Conservation (phyloP, 768 basidiomycete species). For the Floccularia luteovirens region DNA sequence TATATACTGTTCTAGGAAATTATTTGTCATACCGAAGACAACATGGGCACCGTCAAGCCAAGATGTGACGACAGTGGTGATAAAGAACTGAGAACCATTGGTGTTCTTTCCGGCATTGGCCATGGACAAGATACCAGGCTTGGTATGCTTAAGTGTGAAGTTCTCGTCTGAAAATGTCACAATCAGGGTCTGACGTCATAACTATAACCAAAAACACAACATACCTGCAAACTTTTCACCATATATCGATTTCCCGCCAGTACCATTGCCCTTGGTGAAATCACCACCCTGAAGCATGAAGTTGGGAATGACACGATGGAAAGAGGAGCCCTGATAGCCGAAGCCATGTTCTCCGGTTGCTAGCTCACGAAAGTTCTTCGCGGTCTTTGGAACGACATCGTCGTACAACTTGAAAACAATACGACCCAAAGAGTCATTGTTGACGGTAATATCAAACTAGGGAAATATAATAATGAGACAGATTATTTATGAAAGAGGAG, state of each 20-base stretch:
- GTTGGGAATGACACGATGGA: constrained; percentile 78
- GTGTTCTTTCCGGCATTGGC: constrained; percentile 80
- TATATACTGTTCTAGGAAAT: not conserved
- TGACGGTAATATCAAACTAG: constrained; percentile 64
- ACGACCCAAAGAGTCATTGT: constrained; percentile 32
- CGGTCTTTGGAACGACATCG: constrained; percentile 65
- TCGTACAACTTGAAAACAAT: constrained; percentile 87
- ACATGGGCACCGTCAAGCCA: constrained; percentile 85
- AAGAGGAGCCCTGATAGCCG: constrained; percentile 59
- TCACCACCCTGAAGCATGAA: constrained; percentile 94
- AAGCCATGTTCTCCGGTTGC: constrained; percentile 69
- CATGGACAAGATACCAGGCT: constrained; percentile 65
- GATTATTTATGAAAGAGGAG: not conserved
- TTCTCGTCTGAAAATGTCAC: constrained; percentile 62
- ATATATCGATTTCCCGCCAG: constrained; percentile 78
- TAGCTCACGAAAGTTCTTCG: constrained; percentile 85
- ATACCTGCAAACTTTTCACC: constrained; percentile 59
- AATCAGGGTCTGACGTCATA: not conserved
- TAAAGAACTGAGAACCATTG: constrained; percentile 87
- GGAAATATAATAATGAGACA: constrained; percentile 1
- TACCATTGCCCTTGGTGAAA: constrained; percentile 64
- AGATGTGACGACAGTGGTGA: constrained; percentile 69
- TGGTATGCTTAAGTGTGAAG: constrained; percentile 68
- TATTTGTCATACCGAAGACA: constrained; percentile 61
- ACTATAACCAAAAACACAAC: constrained; percentile 7